A percentile compares a stretch with the other conserved stretches of the same genome.
These are phyloP conservation scores for Escovopsis weberi DNA, from an alignment of 2,329 filamentous ascomycete species.

Conservation along the genomic window DNA sequence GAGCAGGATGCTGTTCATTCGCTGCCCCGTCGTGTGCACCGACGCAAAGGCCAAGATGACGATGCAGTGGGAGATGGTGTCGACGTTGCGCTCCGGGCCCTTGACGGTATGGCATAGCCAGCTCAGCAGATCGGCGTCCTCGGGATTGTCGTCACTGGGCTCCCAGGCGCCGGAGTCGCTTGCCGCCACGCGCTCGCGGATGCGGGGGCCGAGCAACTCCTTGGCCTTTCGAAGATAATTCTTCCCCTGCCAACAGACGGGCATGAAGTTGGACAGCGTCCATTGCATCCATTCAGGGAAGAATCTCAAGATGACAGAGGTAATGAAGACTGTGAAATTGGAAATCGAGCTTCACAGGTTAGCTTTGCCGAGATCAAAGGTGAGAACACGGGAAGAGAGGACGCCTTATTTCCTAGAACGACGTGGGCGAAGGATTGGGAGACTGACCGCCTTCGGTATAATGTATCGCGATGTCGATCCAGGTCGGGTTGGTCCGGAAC, in stretches of 20 bases:
- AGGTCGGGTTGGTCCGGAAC: background rate
- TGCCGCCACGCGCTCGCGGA: background rate
- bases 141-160: background rate
- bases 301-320: background rate
- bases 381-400: too few species aligned
- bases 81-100: background rate
- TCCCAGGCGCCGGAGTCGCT: background rate
- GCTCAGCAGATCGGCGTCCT: background rate
- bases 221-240: background rate
- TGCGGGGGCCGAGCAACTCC: background rate
- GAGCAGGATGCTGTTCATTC: background rate
- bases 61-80: background rate
- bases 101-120: background rate
- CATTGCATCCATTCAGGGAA: background rate
- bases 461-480: background rate
- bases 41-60: background rate
- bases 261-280: background rate
- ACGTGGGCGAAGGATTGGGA: background rate
- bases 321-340: background rate
- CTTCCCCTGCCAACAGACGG: background rate
- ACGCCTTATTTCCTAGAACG: too few species aligned
- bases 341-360: background rate
- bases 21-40: background rate
- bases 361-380: too few species aligned
- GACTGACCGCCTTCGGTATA: background rate